Evolutionary conservation across 2,329 filamentous ascomycete genomes (phyloP).

Genomic region (Calonectria fujianensis): DNA sequence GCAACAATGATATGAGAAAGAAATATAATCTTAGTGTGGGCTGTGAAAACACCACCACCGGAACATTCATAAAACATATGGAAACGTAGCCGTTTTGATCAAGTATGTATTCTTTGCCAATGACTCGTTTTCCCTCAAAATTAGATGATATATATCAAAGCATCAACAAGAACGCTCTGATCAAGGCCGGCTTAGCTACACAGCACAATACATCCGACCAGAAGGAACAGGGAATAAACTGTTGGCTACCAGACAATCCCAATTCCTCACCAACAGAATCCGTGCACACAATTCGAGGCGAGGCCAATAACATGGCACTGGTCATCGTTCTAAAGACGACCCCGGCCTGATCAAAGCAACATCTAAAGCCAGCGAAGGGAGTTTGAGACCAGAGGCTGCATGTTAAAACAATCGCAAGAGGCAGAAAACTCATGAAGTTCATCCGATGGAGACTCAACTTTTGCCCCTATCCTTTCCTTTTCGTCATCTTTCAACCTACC

Average conservation of each 20-base stretch:
- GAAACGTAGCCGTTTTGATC: conserved; percentile 39
- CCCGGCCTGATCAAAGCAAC: conserved; percentile 41
- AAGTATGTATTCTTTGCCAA: conserved; percentile 53
- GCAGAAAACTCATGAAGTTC: conserved; percentile 42
- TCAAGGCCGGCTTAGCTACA: conserved; percentile 47
- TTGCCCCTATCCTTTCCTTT: conserved; percentile 47
- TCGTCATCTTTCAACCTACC: conserved; percentile 37
- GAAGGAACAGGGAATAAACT: conserved; percentile 21
- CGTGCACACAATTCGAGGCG: conserved; percentile 36
- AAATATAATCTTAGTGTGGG: neutral
- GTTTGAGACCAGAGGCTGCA: conserved; percentile 46
- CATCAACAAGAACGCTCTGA: conserved; percentile 48
- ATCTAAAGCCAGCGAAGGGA: conserved; percentile 50
- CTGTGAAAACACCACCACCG: neutral
- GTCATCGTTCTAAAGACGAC: conserved; percentile 29
- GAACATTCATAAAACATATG: neutral
- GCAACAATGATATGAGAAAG: too few species aligned
- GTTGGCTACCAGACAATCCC: conserved; percentile 35
- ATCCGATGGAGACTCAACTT: conserved; percentile 41
- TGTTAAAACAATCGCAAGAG: conserved; percentile 43
- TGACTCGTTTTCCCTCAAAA: conserved; percentile 51
- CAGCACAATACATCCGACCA: conserved; percentile 42
- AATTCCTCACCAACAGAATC: neutral
- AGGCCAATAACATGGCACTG: conserved; percentile 18
- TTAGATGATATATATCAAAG: conserved; percentile 56